Percentiles rank a stretch among this genome's conserved stretches.
Evolutionary conservation across 768 basidiomycete species (phyloP).

Genomic region (Naganishia friedmannii): DNA sequence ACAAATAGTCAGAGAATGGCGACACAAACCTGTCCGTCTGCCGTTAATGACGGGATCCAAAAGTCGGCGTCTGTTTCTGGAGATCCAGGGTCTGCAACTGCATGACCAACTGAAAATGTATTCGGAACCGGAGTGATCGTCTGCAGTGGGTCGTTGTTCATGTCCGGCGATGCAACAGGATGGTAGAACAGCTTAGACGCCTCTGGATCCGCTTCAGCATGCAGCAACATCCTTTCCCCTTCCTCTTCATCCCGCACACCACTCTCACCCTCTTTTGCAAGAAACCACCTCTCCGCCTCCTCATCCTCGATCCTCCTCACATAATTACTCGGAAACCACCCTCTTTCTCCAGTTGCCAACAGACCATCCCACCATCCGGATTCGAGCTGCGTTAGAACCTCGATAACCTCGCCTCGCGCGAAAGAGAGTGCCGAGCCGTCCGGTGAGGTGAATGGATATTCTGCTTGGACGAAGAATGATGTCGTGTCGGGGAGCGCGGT

Average conservation of each 20-base stretch:
- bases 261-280: conserved; percentile 54
- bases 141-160: not conserved
- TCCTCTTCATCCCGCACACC: not conserved
- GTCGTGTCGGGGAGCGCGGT: not conserved
- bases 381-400: conserved; percentile 83
- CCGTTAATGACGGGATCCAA: conserved; percentile 84
- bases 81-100: not conserved
- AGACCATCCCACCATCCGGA: conserved; percentile 99
- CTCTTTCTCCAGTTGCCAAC: conserved; percentile 72
- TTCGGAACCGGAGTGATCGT: not conserved
- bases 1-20: not conserved
- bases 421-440: conserved; percentile 89
- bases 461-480: conserved; percentile 79
- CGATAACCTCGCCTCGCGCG: conserved; percentile 79
- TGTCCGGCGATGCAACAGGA: not conserved
- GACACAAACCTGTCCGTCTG: conserved; percentile 69
- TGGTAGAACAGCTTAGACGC: not conserved
- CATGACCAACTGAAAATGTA: not conserved
- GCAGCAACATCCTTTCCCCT: conserved; percentile 21
- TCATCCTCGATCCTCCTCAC: conserved; percentile 69
- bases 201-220: not conserved
- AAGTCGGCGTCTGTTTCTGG: conserved; percentile 57
- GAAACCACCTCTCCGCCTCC: conserved; percentile 67
- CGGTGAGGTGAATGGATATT: conserved; percentile 77
- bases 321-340: conserved; percentile 91